Evolutionary conservation across 345 rosid species (phyloP), one percentile per base, ranked within the genome.

Genomic region (Linum lewisii): DNA sequence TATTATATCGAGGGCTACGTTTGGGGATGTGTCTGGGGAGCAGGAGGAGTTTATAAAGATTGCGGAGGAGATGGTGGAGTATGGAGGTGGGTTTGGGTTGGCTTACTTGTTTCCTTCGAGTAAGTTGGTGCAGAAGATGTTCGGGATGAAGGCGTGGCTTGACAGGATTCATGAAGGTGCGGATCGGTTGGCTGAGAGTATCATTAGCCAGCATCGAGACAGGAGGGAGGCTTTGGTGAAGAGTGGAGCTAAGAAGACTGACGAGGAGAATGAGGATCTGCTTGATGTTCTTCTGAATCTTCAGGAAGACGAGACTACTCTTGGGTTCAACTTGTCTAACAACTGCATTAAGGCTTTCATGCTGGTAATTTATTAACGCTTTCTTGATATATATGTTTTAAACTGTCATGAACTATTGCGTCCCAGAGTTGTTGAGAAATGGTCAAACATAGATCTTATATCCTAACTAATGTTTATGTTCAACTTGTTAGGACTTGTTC

Each of bases 401-500:
- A 38, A 8, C 3, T 38, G 14, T 38, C 16, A 38, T 38, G 16
- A 38, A n/a, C n/a, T n/a, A n/a, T n/a, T n/a, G n/a, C n/a, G n/a
- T n/a, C n/a, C n/a, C n/a, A n/a, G n/a, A n/a, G n/a, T n/a, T n/a
- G n/a, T n/a, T n/a, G n/a, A n/a, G n/a, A n/a, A n/a, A n/a, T n/a
- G n/a, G n/a, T n/a, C n/a, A n/a, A n/a, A n/a, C n/a, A n/a, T n/a
- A n/a, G n/a, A n/a, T n/a, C n/a, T n/a, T n/a, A n/a, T n/a, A n/a
- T n/a, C n/a, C n/a, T n/a, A n/a, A n/a, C n/a, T n/a, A n/a, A n/a
- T n/a, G n/a, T 34, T 4, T 34, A 34, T 34, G 4, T 34, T 34
- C 9, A 4, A 4, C 38, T 34, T 34, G 4, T 34, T 45, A 54
- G 70, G 70, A 59, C 21, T 34, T 59, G 21, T 66, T 66, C 42